Evolutionary conservation across 352 stramenopile species (phyloP).

Genomic region (Phytophthora citricola): DNA sequence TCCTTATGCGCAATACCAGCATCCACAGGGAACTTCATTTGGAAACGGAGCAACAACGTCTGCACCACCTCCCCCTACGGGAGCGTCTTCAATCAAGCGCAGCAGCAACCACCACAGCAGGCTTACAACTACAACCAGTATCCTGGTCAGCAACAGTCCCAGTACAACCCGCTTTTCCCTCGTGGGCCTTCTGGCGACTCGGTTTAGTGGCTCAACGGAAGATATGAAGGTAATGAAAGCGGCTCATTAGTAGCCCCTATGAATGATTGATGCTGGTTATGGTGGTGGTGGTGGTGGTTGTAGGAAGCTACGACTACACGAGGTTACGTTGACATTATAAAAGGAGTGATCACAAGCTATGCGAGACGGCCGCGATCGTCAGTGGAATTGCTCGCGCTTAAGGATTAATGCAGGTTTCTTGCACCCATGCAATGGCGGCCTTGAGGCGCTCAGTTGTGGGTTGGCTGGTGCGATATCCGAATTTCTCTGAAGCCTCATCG

Average conservation of each 20-base stretch:
- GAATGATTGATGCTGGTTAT: too few species aligned
- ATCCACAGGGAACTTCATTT: conserved; percentile 29
- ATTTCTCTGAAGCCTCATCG: too few species aligned
- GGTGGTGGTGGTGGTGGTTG: too few species aligned
- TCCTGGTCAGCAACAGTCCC: conserved; percentile 39
- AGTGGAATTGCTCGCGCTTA: too few species aligned
- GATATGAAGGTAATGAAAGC: not conserved
- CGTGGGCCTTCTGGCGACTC: conserved; percentile 25
- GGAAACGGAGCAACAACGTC: conserved; percentile 37
- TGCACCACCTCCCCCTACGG: conserved; percentile 44
- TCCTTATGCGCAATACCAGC: conserved; percentile 54
- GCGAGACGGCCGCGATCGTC: too few species aligned
- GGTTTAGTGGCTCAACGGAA: conserved; percentile 21
- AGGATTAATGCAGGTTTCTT: too few species aligned
- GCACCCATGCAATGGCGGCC: too few species aligned
- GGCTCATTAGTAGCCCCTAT: not conserved
- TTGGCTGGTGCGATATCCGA: too few species aligned
- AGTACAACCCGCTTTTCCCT: conserved; percentile 35
- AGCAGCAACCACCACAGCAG: conserved; percentile 36
- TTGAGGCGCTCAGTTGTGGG: too few species aligned
- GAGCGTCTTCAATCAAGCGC: conserved; percentile 51
- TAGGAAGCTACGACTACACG: too few species aligned
- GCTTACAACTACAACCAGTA: conserved; percentile 53
- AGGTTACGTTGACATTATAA: too few species aligned
- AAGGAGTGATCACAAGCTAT: too few species aligned